Evolutionary conservation across 2,329 filamentous ascomycete genomes (phyloP), one percentile per base, ranked within the genome.

Genomic region (Volutella citrinella): DNA sequence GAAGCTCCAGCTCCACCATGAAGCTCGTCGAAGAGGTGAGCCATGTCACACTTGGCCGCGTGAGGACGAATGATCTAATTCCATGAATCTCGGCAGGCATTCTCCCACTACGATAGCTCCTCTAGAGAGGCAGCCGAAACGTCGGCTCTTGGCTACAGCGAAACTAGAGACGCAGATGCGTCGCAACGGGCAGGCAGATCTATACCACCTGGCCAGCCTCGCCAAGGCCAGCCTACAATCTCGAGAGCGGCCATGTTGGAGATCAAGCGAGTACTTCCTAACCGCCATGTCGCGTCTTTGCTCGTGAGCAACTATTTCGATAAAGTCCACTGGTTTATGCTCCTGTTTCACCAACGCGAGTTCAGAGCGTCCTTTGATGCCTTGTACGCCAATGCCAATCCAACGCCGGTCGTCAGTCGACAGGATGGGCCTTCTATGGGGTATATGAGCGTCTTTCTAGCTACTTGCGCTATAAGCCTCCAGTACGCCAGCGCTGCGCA

Each of bases 251-350:
- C n/a, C n/a, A n/a, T n/a, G n/a, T n/a, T n/a, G n/a, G 35, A 44
- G 19, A 26, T 50, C 9, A 10, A 24, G 7, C 34, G 44, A 2
- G 17, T 54, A 6, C 34, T 61, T 1, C 51, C 57, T 3, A 21
- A 35, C 3, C 40, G 42, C 7, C 42, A 58, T 14, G 47, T 44
- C 3, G 49, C 50, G 6, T 20, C 30, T 10, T 16, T 56, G 11
- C 41, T 63, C 8, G 48, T 63, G 6, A 53, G 62, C 23, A 63
- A 19, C 16, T 64, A 63, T 29, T 65, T 65, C 40, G 56, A 63
- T 30, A 49, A 54, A n/a, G 49, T 57, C 0, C 61, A 65, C 23
- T 65, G 61, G 61, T 65, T 63, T 35, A 59, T 58, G 36, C 40
- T 63, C 5, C 43, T 64, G 6, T 63, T 64, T 24, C 55, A 62